These are phyloP conservation scores for Acanthamoeba healyi DNA, from an alignment of 208 protist genomes.

Conservation along the genomic window DNA sequence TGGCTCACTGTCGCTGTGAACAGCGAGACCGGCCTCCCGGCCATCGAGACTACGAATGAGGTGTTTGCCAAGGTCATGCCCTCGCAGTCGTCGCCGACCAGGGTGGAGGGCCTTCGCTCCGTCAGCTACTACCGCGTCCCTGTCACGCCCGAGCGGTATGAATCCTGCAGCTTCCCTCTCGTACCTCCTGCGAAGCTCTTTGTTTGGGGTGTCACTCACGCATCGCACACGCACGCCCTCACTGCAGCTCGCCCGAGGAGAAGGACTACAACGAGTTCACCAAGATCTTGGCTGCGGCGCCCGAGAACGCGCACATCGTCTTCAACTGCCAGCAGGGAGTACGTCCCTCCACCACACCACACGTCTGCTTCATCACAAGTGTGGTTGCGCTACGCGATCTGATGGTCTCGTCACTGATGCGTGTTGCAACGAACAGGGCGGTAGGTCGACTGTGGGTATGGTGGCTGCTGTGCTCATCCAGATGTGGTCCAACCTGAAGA, in stretches of 20 bases:
- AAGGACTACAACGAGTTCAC: slow-evolving; percentile 61
- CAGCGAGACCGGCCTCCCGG: slow-evolving; percentile 29
- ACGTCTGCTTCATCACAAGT: too few species aligned
- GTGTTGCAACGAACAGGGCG: background rate
- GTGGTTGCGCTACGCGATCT: too few species aligned
- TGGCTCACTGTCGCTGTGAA: slow-evolving; percentile 1
- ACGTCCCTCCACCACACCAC: background rate
- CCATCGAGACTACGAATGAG: slow-evolving; percentile 58
- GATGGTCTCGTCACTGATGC: too few species aligned
- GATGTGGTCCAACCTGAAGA: slow-evolving; percentile 69
- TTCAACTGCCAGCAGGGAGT: slow-evolving; percentile 76
- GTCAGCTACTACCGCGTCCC: slow-evolving; percentile 41
- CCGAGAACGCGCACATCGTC: slow-evolving; percentile 70
- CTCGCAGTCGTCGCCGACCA: background rate
- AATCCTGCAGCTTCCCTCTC: background rate
- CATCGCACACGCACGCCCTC: background rate
- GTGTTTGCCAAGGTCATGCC: slow-evolving; percentile 38
- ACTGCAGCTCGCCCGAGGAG: slow-evolving; percentile 50
- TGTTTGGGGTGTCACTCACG: too few species aligned
- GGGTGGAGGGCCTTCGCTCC: background rate
- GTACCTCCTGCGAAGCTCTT: background rate
- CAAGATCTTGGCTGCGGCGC: slow-evolving; percentile 30
- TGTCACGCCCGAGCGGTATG: slow-evolving; percentile 43
- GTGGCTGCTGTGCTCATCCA: slow-evolving; percentile 19
- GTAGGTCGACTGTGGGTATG: slow-evolving; percentile 55